Base-by-base conservation (phyloP, 1,284 basidiomycete genomes). In the Exobasidium rhododendri region DNA sequence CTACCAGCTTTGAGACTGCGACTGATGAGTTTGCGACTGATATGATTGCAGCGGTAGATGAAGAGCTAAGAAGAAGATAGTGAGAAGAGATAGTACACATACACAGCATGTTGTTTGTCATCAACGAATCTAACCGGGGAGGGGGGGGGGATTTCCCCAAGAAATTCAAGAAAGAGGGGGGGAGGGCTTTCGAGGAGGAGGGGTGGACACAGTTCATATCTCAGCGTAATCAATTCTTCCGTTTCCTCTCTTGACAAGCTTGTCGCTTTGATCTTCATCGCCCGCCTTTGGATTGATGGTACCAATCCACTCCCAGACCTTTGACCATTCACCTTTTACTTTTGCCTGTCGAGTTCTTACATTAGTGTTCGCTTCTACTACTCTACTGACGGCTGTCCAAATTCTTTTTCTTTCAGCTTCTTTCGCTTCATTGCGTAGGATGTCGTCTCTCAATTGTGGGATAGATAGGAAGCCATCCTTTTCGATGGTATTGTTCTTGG, bases 281-380 rank as follows among this genome's bases (percentile, higher is more conserved):
- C 26, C 47, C 28, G 20, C 47, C 20, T 50, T 26, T 24, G n/a
- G n/a, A n/a, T n/a, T n/a, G n/a, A 50, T 24, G 13, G 47, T 13
- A 2, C 47, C 47, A 50, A 50, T 28, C 84, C 84, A 85, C 68
- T 84, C 80, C 84, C 84, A 85, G 0, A 83, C 84, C 61, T 82
- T 80, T 74, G 83, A 81, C 65, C 83, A 80, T 69, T 85, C 94
- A 55, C 92, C 93, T 65, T 85, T 84, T 51, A 91, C 85, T 81
- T 97, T 93, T 78, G 91, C 89, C 65, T 94, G 84, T 77, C 91
- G 89, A 28, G 88, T 88, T 60, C 91, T 86, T 20, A 98, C 91
- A 81, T 99, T 99, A 20, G 92, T 87, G 81, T 99, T 98, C 59
- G 86, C 87, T 81, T 98, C 94, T 1, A 98, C 91, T 50, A 93